Base-by-base conservation (phyloP, 768 basidiomycete species). In the Amanita phalloides region DNA sequence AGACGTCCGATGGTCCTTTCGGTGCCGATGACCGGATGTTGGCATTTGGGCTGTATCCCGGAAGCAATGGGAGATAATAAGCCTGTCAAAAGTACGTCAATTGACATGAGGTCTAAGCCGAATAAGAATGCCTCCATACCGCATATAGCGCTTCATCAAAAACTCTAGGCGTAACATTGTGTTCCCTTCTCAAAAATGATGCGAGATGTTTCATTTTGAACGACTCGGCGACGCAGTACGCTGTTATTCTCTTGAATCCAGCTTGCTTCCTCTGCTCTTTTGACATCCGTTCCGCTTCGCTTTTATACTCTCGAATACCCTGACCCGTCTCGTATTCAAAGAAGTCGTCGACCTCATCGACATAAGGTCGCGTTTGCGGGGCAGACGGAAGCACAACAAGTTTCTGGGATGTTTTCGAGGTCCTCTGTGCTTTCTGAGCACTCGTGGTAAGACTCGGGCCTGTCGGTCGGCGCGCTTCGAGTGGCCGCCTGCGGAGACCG, bases 61-160 rank as follows among this genome's bases (percentile, higher is more conserved):
- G 90, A 13, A 96, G 74, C 3, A 97, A 73, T 1, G 94, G 94
- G 0, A 95, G 74, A 62, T 90, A 87, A 61, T 97, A 95, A 72
- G 94, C 84, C 92, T 93, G 55, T 26, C 17, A 51, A 41, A 45
- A 20, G 26, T 23, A 53, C 36, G 20, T 57, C 42, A 20, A 55
- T 54, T 48, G 51, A 14, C 38, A 30, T 17, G 43, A 53, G 49
- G 45, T 30, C 23, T 53, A 8, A 49, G 14, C 35, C 48, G 48
- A 39, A 41, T 21, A 49, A 49, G 21, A 49, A n/a, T 7, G 49
- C 17, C 25, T 13, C 55, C 20, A 20, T 48, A 94, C 93, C 52
- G 83, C 87, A 71, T 96, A 96, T 54, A 95, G 67, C 0, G 92
- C 93, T 67, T 97, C 94, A 63, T 96, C 94, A 57, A 90, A 97